Conservation (phyloP, 495 filamentous ascomycete species). For the Penicillium argentinense region DNA sequence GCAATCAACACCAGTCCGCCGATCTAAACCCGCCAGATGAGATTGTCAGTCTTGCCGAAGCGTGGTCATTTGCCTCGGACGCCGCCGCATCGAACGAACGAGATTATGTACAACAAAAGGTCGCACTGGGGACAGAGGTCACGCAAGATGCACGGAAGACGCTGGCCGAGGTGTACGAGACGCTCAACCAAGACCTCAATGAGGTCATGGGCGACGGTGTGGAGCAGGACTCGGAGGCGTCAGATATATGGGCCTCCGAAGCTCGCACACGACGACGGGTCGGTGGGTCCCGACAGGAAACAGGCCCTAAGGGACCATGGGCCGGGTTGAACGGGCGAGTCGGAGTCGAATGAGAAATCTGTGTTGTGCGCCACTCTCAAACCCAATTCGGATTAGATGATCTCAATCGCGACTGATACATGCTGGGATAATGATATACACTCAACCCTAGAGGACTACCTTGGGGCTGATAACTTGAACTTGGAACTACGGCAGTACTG, state of each 20-base stretch:
- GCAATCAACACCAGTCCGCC: constrained; percentile 14
- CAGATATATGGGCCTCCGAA: constrained; percentile 41
- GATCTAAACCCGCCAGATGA: constrained; percentile 30
- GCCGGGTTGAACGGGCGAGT: constrained; percentile 36
- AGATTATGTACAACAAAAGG: constrained; percentile 40
- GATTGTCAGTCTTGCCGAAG: constrained; percentile 37
- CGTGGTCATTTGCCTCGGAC: constrained; percentile 51
- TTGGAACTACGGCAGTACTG: too few relatives aligned
- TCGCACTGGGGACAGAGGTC: constrained; percentile 32
- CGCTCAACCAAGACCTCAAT: constrained; percentile 38
- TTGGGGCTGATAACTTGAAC: too few relatives aligned
- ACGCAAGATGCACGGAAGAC: constrained; percentile 30
- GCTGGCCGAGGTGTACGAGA: constrained; percentile 33
- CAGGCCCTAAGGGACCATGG: constrained; percentile 39
- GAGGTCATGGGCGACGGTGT: constrained; percentile 21
- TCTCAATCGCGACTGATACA: neutral
- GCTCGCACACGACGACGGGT: constrained; percentile 25
- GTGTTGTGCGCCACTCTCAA: neutral
- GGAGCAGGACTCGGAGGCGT: constrained; percentile 14
- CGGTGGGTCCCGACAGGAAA: constrained; percentile 24
- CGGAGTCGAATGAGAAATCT: constrained; percentile 24
- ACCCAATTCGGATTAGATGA: neutral
- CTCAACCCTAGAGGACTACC: too few relatives aligned
- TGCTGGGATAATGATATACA: too few relatives aligned
- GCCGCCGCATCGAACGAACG: constrained; percentile 35